Conservation (phyloP, 2,329 filamentous ascomycete genomes). For the Thermochaetoides dissita region DNA sequence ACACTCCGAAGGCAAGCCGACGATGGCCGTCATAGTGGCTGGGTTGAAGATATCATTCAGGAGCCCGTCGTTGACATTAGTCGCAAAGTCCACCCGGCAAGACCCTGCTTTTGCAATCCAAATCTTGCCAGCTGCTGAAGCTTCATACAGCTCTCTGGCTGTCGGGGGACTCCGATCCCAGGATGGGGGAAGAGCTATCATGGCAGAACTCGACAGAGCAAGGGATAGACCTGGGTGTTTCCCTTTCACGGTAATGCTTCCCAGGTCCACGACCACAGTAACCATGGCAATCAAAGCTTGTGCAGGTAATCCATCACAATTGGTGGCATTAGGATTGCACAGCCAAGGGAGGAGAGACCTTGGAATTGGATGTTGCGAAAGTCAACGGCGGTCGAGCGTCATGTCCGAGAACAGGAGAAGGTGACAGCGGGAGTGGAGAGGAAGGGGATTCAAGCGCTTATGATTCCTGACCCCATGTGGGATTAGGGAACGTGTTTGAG, state of each 20-base stretch:
- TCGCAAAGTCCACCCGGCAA: constrained; percentile 12
- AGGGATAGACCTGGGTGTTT: constrained; percentile 9
- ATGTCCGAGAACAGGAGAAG: no score
- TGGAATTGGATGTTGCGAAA: no score
- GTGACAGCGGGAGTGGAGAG: no score
- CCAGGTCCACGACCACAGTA: constrained; percentile 7
- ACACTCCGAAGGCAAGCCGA: constrained; percentile 7
- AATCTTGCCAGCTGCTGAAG: constrained; percentile 7
- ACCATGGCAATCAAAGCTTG: constrained; percentile 7
- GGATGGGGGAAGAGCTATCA: constrained; percentile 3
- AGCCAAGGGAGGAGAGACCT: constrained; percentile 3
- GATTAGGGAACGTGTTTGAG: no score
- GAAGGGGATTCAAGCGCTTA: no score
- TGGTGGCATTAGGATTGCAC: neutral
- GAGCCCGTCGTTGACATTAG: constrained; percentile 6
- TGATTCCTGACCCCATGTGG: no score
- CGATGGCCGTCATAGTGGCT: constrained; percentile 2
- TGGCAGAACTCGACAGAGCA: constrained; percentile 9
- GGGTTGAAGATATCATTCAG: constrained; percentile 1
- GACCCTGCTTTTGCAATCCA: constrained; percentile 16
- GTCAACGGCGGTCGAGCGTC: no score
- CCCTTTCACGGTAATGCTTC: constrained; percentile 10
- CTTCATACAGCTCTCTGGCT: constrained; percentile 5
- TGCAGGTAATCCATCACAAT: neutral
- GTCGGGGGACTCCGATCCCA: neutral